phyloP scores from a whole-genome alignment of 768 basidiomycete species.

The Auricularia sp. region DNA sequence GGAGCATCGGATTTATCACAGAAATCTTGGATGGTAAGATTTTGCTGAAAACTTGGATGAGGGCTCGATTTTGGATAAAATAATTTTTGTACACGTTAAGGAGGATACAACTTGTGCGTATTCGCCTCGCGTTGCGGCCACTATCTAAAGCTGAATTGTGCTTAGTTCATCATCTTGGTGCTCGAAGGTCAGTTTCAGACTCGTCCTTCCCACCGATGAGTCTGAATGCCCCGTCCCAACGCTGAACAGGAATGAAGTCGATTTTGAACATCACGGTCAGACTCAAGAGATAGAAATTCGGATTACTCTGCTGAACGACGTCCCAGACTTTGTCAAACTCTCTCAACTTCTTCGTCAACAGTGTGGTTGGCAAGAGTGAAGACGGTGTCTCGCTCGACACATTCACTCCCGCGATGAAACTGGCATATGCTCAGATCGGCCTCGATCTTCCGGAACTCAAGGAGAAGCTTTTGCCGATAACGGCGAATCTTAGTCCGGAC shows the following conservation, averaged over 20 bases:
- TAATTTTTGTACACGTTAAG: too few species aligned
- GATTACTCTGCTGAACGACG: background rate
- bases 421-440: background rate
- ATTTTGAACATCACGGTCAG: background rate
- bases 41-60: too few species aligned
- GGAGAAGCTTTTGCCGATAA: background rate
- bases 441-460: background rate
- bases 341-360: background rate
- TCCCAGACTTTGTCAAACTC: background rate
- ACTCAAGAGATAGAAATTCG: background rate
- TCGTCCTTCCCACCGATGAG: too few species aligned
- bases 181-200: background rate
- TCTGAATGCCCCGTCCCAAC: too few species aligned
- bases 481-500: too few species aligned
- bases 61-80: too few species aligned
- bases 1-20: too few species aligned
- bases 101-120: background rate
- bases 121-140: background rate
- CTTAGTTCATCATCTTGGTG: background rate
- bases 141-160: background rate
- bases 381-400: too few species aligned
- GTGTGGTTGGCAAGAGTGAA: too few species aligned
- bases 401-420: background rate
- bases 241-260: background rate
- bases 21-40: too few species aligned